A percentile compares a stretch with the other conserved stretches of the same genome.
Evolutionary conservation across 352 stramenopile genomes (phyloP).

Genomic region (Phytophthora sansomeana): DNA sequence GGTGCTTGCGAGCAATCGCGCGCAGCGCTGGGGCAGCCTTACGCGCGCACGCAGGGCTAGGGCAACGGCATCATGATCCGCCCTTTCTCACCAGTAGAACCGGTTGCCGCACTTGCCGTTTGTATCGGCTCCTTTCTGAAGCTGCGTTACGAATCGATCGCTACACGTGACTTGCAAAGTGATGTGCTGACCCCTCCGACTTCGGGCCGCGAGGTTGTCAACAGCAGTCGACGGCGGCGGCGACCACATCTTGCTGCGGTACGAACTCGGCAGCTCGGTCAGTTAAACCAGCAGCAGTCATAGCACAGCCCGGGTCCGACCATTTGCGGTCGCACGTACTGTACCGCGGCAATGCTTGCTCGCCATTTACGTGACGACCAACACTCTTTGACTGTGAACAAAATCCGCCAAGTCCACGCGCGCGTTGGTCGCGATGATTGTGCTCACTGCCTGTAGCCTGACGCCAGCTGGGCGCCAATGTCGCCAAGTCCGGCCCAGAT

Average conservation of each 20-base stretch:
- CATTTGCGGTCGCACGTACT: background rate
- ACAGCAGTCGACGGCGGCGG: too few species aligned
- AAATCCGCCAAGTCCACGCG: background rate
- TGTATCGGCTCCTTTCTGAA: constrained; percentile 10
- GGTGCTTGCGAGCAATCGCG: constrained; percentile 26
- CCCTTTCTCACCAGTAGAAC: background rate
- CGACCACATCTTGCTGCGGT: background rate
- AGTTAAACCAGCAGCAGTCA: background rate
- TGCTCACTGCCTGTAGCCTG: constrained; percentile 3
- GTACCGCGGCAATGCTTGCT: constrained; percentile 4
- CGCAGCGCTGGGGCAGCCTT: background rate
- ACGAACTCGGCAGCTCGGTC: constrained; percentile 3
- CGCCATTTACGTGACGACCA: constrained; percentile 2
- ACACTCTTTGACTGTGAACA: background rate
- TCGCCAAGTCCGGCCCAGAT: constrained; percentile 6
- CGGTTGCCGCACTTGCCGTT: constrained; percentile 8
- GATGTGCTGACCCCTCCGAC: constrained; percentile 11
- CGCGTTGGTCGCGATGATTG: constrained; percentile 7
- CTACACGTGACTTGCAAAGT: constrained; percentile 4
- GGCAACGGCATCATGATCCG: constrained; percentile 20
- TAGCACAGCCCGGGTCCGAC: constrained; percentile 9
- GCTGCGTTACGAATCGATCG: constrained; percentile 4
- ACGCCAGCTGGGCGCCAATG: constrained; percentile 4
- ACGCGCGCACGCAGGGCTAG: constrained; percentile 15
- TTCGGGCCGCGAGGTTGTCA: background rate